phyloP scores from a whole-genome alignment of 257 asterid species.

The Nicotiana obtusifolia region DNA sequence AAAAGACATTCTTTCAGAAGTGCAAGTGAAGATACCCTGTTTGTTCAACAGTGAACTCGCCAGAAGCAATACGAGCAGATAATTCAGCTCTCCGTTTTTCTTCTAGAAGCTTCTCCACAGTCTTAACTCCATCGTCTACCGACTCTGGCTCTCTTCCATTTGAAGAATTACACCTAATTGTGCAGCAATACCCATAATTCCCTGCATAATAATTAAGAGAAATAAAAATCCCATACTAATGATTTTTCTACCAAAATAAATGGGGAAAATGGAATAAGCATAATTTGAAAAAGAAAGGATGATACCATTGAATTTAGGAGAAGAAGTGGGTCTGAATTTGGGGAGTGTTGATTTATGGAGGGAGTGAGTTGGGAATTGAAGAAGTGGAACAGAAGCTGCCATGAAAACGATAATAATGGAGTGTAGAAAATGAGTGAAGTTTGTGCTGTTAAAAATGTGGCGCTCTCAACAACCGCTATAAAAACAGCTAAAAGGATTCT shows the following conservation, averaged over 20 bases:
- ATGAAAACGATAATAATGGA: slow-evolving; percentile 18
- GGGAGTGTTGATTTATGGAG: slow-evolving; percentile 11
- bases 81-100: slow-evolving; percentile 73
- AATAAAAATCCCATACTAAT: background rate
- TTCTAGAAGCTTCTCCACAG: slow-evolving; percentile 51
- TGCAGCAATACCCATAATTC: slow-evolving; percentile 17
- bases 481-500: background rate
- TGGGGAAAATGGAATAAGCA: too few species aligned
- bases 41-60: slow-evolving; percentile 70
- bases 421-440: slow-evolving; percentile 1
- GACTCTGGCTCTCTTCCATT: slow-evolving; percentile 37
- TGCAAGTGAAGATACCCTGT: slow-evolving; percentile 34
- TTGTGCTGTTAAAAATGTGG: slow-evolving; percentile 3
- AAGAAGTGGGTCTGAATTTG: slow-evolving; percentile 12
- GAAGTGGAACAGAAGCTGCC: slow-evolving; percentile 53
- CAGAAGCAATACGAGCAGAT: slow-evolving; percentile 85
- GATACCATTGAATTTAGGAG: slow-evolving; percentile 14
- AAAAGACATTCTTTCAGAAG: background rate
- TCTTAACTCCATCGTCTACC: slow-evolving; percentile 40
- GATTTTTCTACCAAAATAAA: background rate
- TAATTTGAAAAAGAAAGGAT: background rate
- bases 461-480: slow-evolving; percentile 16
- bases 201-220: slow-evolving; percentile 29
- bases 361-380: slow-evolving; percentile 41
- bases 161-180: slow-evolving; percentile 44